Conservation (phyloP, 73 alveolate genomes). For the Paramecium caudatum region DNA sequence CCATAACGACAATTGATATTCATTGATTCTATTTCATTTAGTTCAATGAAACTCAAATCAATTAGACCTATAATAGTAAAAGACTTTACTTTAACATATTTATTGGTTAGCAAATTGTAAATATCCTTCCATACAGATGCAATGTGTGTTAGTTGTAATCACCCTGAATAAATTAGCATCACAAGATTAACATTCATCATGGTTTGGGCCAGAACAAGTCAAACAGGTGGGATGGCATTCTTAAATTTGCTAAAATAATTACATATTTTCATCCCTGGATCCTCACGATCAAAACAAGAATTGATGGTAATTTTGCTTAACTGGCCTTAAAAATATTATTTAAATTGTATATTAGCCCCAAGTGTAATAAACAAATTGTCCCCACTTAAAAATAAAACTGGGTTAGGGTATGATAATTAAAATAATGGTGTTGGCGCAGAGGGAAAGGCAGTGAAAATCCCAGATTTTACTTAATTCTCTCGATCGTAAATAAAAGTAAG, state of each 20-base stretch:
- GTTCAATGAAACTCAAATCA: not conserved
- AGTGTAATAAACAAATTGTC: not conserved
- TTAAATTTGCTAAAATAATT: not conserved
- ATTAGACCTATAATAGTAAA: not conserved
- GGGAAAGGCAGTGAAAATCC: not conserved
- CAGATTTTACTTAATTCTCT: not conserved
- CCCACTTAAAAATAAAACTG: not conserved
- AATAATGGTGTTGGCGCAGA: not conserved
- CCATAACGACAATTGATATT: not conserved
- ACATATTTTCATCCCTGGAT: not conserved
- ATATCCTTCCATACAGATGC: not conserved
- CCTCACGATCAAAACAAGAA: not conserved
- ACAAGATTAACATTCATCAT: not conserved
- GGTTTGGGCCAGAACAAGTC: not conserved
- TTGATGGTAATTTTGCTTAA: not conserved
- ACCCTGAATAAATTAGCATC: no score
- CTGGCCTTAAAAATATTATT: not conserved
- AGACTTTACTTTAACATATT: not conserved
- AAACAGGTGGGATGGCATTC: not conserved
- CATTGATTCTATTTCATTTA: not conserved
- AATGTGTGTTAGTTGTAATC: not conserved
- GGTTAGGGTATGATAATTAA: not conserved
- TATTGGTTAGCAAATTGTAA: not conserved
- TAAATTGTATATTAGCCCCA: not conserved
- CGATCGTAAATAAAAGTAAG: constrained; percentile 19